Conservation (phyloP, 257 asterid species). For the Solanum phureja region DNA sequence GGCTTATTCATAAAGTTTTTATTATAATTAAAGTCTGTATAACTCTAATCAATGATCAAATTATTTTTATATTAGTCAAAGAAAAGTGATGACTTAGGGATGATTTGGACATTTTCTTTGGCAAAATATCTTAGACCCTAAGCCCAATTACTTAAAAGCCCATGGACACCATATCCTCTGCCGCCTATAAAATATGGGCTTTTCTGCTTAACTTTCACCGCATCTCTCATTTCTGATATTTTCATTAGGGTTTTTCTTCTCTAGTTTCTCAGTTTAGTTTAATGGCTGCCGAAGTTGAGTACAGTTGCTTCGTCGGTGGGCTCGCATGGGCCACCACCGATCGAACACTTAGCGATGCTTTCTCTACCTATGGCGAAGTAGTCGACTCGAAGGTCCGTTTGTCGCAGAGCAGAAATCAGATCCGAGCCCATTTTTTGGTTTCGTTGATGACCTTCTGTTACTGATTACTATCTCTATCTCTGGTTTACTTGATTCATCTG, state of each 20-base stretch:
- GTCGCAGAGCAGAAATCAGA: constrained; percentile 23
- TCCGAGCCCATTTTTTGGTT: constrained; percentile 16
- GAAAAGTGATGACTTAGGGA: background rate
- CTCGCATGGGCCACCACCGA: constrained; percentile 62
- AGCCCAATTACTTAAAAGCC: background rate
- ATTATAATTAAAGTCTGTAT: background rate
- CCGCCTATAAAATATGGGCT: background rate
- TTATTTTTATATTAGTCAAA: background rate
- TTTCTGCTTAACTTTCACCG: background rate
- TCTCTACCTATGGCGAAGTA: constrained; percentile 43
- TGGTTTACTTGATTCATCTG: background rate
- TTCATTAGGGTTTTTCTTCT: background rate
- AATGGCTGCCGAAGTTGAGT: constrained; percentile 13
- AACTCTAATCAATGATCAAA: background rate
- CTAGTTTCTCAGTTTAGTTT: background rate
- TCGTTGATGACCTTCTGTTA: constrained; percentile 14
- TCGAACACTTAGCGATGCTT: constrained; percentile 28
- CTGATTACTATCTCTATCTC: background rate
- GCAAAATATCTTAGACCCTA: background rate
- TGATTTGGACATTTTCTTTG: background rate
- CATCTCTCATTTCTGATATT: background rate
- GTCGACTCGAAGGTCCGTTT: constrained; percentile 57
- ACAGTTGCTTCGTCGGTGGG: constrained; percentile 27
- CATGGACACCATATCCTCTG: background rate
- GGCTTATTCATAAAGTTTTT: background rate